Conservation (phyloP, 1,284 basidiomycete genomes). For the Cryptococcus sp. region DNA sequence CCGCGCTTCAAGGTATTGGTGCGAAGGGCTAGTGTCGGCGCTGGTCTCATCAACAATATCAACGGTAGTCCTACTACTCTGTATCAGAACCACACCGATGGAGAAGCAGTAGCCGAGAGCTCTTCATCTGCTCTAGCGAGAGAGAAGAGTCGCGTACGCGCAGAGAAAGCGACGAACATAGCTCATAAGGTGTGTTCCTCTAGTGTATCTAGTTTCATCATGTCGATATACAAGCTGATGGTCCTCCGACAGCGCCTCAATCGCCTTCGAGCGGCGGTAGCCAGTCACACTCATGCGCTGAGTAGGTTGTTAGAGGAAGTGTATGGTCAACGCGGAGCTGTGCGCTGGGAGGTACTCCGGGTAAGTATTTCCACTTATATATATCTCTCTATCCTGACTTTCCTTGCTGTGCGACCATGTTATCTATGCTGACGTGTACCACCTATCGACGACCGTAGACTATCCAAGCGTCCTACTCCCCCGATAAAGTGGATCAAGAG, state of each 20-base stretch:
- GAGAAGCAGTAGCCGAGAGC: slow-evolving; percentile 3
- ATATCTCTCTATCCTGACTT: not conserved
- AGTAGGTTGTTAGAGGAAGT: slow-evolving; percentile 28
- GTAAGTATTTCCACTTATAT: slow-evolving; percentile 17
- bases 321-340: slow-evolving; percentile 28
- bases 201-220: not conserved
- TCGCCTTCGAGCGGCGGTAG: slow-evolving; percentile 37
- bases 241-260: slow-evolving; percentile 22
- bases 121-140: not conserved
- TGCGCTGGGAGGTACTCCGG: slow-evolving; percentile 28
- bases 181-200: slow-evolving; percentile 16
- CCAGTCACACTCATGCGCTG: slow-evolving; percentile 43
- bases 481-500: not conserved
- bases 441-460: too few relatives aligned
- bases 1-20: slow-evolving; percentile 25
- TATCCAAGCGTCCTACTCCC: slow-evolving; percentile 1
- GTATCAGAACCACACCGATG: not conserved
- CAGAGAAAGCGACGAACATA: slow-evolving; percentile 14
- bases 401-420: not conserved
- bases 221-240: not conserved
- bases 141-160: not conserved
- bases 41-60: too few relatives aligned
- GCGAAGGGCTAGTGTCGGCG: not conserved
- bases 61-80: not conserved
- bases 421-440: too few relatives aligned